Conservation (phyloP, 192 early-diverging fungal species). For the Fimicolochytrium jonesii region DNA sequence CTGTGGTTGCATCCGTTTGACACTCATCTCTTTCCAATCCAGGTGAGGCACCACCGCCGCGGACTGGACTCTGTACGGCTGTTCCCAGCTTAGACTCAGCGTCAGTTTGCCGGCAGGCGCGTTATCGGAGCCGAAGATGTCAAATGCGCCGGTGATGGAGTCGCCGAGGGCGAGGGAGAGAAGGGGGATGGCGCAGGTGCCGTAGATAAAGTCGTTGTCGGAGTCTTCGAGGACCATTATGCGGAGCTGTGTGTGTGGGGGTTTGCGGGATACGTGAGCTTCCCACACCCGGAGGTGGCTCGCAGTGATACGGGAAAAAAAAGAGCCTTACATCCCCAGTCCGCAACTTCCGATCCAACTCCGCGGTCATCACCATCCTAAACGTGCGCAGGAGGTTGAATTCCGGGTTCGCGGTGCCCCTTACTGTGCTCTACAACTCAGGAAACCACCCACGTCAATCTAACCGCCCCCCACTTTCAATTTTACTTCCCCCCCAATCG, state of each 20-base stretch:
- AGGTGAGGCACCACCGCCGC: no score
- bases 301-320: background rate
- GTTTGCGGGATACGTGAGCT: background rate
- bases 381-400: slow-evolving; percentile 36
- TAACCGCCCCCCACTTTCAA: no score
- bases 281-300: background rate
- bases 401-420: slow-evolving; percentile 27
- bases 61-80: slow-evolving; percentile 30
- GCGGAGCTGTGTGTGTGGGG: background rate
- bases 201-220: slow-evolving; percentile 41
- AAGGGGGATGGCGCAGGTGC: slow-evolving; percentile 30
- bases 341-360: slow-evolving; percentile 37
- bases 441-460: no score
- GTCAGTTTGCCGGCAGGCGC: slow-evolving; percentile 30
- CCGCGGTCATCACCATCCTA: slow-evolving; percentile 36
- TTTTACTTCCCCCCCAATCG: no score
- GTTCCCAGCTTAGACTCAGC: slow-evolving; percentile 36
- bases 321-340: slow-evolving; percentile 15
- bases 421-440: slow-evolving; percentile 36
- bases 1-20: background rate
- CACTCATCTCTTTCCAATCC: background rate
- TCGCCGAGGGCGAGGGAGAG: slow-evolving; percentile 28
- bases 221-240: slow-evolving; percentile 41
- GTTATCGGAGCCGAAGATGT: slow-evolving; percentile 16
- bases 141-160: slow-evolving; percentile 27